A percentile compares a stretch with the other conserved stretches of the same genome.
These are phyloP conservation scores for Rubia yunnanensis DNA, from an alignment of 257 asterid genomes.

Conservation along the genomic window DNA sequence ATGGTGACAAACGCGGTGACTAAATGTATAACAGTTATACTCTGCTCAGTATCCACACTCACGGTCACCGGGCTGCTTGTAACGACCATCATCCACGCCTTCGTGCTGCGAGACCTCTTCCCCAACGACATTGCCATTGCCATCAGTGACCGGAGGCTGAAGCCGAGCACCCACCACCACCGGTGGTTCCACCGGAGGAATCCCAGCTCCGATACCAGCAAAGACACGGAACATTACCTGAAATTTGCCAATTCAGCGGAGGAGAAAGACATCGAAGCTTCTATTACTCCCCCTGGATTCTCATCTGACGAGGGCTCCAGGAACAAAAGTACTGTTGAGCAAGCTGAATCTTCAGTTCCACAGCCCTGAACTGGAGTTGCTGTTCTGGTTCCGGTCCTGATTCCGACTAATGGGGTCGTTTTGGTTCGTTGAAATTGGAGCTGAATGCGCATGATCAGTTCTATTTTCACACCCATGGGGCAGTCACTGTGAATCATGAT, in stretches of 20 bases:
- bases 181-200: constrained; percentile 42
- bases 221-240: constrained; percentile 34
- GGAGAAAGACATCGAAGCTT: constrained; percentile 43
- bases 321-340: constrained; percentile 7
- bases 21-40: constrained; percentile 28
- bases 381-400: not conserved
- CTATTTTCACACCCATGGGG: too few species aligned
- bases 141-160: constrained; percentile 40
- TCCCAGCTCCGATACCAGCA: constrained; percentile 33
- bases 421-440: too few species aligned
- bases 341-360: constrained; percentile 7
- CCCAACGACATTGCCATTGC: constrained; percentile 85
- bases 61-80: constrained; percentile 48
- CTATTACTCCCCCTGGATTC: constrained; percentile 16
- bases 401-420: too few species aligned
- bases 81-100: constrained; percentile 56
- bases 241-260: constrained; percentile 41
- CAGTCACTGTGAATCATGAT: too few species aligned
- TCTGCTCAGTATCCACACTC: constrained; percentile 47
- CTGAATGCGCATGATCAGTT: too few species aligned
- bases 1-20: constrained; percentile 35
- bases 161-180: constrained; percentile 14
- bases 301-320: constrained; percentile 6
- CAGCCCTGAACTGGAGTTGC: not conserved
- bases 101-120: constrained; percentile 58